Conservation (phyloP, 108 stramenopile species). For the Schizochytrium sp. region DNA sequence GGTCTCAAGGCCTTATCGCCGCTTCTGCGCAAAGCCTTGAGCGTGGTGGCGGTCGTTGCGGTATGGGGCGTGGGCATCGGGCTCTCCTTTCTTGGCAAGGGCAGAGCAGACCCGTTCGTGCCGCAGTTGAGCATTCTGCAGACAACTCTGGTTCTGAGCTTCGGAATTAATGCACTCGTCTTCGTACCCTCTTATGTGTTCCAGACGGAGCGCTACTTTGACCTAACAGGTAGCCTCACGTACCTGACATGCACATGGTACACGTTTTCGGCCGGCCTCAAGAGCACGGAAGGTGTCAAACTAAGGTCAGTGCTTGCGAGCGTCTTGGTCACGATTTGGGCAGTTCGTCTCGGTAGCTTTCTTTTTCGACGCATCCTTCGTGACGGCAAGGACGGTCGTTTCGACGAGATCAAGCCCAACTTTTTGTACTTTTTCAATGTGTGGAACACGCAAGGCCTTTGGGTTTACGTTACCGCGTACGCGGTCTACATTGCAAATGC, state of each 20-base stretch:
- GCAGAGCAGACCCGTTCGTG: background rate
- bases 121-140: background rate
- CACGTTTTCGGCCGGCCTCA: background rate
- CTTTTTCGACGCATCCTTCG: constrained; percentile 16
- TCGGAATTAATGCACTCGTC: background rate
- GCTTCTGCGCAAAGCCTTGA: background rate
- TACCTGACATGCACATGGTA: background rate
- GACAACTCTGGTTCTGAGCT: background rate
- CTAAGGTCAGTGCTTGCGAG: background rate
- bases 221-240: background rate
- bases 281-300: background rate
- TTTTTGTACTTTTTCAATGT: constrained; percentile 8
- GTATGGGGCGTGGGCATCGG: background rate
- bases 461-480: constrained; percentile 13
- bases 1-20: background rate
- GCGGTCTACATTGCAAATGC: constrained; percentile 20
- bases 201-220: constrained; percentile 20
- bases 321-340: background rate
- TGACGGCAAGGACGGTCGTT: constrained; percentile 21
- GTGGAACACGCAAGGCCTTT: constrained; percentile 26
- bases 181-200: background rate
- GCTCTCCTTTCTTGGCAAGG: background rate
- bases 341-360: constrained; percentile 19
- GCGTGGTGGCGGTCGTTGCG: background rate
- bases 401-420: constrained; percentile 18